Percentiles rank a stretch among this genome's conserved stretches.
Evolutionary conservation across 164 flowering plant genomes (phyloP).

Genomic region (Pachysandra terminalis): DNA sequence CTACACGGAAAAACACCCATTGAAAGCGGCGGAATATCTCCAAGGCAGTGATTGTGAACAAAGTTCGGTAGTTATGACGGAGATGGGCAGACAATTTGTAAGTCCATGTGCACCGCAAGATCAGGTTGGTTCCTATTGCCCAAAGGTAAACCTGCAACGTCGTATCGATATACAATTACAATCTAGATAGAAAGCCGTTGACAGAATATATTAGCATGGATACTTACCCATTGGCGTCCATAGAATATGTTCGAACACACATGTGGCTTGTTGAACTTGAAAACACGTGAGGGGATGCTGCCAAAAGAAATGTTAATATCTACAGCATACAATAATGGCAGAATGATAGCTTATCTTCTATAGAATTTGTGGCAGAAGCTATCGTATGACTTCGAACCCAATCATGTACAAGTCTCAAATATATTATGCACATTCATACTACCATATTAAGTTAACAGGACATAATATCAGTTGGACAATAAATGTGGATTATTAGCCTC

Average conservation of each 20-base stretch:
- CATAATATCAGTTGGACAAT: too few species aligned
- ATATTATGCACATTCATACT: not conserved
- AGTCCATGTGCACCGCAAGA: conserved; percentile 94
- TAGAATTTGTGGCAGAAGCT: not conserved
- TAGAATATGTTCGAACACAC: conserved; percentile 50
- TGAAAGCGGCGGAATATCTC: conserved; percentile 91
- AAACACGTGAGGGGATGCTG: conserved; percentile 81
- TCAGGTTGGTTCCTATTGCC: conserved; percentile 86
- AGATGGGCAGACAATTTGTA: conserved; percentile 99
- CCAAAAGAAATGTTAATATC: conserved; percentile 5
- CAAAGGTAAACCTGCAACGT: conserved; percentile 73
- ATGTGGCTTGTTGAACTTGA: conserved; percentile 77
- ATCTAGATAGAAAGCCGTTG: not conserved
- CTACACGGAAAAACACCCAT: conserved; percentile 93
- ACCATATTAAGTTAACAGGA: not conserved
- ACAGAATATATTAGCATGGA: not conserved
- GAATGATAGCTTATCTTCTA: not conserved
- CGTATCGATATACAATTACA: not conserved
- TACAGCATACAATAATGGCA: not conserved
- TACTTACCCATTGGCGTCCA: conserved; percentile 82
- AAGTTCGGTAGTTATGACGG: conserved; percentile 86
- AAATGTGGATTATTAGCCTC: too few species aligned
- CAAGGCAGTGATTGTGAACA: conserved; percentile 66
- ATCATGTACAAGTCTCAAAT: not conserved
- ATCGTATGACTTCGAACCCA: not conserved